Conservation (phyloP, 2,329 filamentous ascomycete genomes). For the Aureobasidium sp. region DNA sequence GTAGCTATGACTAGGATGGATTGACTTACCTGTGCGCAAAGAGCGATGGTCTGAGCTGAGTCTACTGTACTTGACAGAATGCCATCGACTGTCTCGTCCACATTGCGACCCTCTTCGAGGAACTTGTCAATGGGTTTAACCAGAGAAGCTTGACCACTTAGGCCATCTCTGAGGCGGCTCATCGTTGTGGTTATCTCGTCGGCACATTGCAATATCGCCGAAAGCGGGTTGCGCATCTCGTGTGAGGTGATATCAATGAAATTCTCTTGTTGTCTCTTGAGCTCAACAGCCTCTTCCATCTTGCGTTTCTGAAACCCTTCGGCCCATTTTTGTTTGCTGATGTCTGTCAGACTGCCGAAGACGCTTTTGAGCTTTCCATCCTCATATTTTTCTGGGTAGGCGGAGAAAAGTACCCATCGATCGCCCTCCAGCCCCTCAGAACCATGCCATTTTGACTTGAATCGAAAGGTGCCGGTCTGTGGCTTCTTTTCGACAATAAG, state of each 20-base stretch:
- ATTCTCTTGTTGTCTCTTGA: slow-evolving; percentile 74
- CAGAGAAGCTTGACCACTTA: slow-evolving; percentile 28
- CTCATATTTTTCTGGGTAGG: slow-evolving; percentile 63
- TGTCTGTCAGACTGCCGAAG: slow-evolving; percentile 77
- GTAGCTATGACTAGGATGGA: neutral
- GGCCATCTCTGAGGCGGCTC: slow-evolving; percentile 39
- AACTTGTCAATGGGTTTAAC: neutral
- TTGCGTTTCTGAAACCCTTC: slow-evolving; percentile 72
- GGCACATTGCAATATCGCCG: slow-evolving; percentile 65
- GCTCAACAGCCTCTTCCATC: slow-evolving; percentile 72
- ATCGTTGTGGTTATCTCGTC: slow-evolving; percentile 60
- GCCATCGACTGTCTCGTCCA: slow-evolving; percentile 32
- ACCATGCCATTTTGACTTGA: slow-evolving; percentile 60
- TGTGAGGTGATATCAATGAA: slow-evolving; percentile 50
- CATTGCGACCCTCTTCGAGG: slow-evolving; percentile 23
- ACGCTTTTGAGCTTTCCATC: slow-evolving; percentile 63
- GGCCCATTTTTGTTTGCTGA: slow-evolving; percentile 77
- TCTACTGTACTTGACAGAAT: slow-evolving; percentile 59
- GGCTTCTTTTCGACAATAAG: slow-evolving; percentile 56
- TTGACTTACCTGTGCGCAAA: slow-evolving; percentile 54
- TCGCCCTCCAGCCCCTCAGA: slow-evolving; percentile 50
- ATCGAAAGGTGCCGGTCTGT: slow-evolving; percentile 67
- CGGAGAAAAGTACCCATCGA: slow-evolving; percentile 72
- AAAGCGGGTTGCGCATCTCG: slow-evolving; percentile 40
- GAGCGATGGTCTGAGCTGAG: slow-evolving; percentile 68